A percentile compares a stretch with the other conserved stretches of the same genome.
phyloP scores from a whole-genome alignment of 2,329 filamentous ascomycete genomes.

The Monilinia laxa region DNA sequence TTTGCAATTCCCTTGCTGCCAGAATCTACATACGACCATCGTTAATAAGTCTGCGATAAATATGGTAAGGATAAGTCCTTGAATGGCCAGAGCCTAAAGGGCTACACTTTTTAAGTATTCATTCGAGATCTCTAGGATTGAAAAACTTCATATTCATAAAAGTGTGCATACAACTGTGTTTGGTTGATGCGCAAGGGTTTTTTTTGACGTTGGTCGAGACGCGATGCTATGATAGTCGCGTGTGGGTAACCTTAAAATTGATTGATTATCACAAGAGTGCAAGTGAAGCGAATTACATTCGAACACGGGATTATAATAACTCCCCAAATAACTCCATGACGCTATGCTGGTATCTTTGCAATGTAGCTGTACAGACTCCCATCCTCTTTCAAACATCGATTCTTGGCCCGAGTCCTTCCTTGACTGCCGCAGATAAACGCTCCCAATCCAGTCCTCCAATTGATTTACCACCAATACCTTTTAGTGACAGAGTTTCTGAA shows the following conservation, averaged over 20 bases:
- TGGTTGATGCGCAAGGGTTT: background rate
- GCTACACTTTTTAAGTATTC: slow-evolving; percentile 13
- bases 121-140: slow-evolving; percentile 9
- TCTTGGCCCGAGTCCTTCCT: slow-evolving; percentile 38
- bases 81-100: slow-evolving; percentile 10
- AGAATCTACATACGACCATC: slow-evolving; percentile 56
- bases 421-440: slow-evolving; percentile 34
- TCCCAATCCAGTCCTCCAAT: slow-evolving; percentile 39
- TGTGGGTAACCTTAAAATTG: slow-evolving; percentile 2
- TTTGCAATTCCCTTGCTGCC: slow-evolving; percentile 62
- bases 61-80: background rate
- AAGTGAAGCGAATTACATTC: background rate
- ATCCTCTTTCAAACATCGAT: slow-evolving; percentile 20
- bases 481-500: slow-evolving; percentile 48
- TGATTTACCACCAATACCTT: slow-evolving; percentile 38
- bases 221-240: slow-evolving; percentile 5
- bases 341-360: slow-evolving; percentile 26
- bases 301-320: background rate
- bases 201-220: slow-evolving; percentile 10
- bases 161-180: slow-evolving; percentile 6
- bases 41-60: slow-evolving; percentile 1
- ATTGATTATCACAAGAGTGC: slow-evolving; percentile 10
- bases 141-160: background rate
- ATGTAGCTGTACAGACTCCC: slow-evolving; percentile 8
- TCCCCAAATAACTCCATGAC: slow-evolving; percentile 19